Evolutionary conservation across 2,329 filamentous ascomycete species (phyloP).

Genomic region (Emericellopsis atlantica): DNA sequence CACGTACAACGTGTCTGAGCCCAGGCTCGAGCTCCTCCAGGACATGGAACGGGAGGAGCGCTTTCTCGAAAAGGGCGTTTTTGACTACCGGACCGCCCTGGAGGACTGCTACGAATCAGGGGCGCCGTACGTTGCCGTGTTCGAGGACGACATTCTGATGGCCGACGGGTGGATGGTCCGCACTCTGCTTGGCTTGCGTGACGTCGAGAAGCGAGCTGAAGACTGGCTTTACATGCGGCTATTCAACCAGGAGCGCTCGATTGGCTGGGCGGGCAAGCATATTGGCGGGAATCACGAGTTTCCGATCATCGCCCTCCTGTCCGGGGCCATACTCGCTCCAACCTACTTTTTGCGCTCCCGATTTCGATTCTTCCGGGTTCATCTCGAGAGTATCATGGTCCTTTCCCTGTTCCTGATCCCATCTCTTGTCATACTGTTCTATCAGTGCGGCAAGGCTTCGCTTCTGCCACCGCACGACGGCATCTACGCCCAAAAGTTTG

Average conservation of each 20-base stretch:
- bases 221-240: slow-evolving; percentile 60
- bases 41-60: background rate
- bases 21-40: background rate
- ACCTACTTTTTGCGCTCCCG: background rate
- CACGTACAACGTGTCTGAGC: background rate
- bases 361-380: background rate
- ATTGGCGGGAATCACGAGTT: slow-evolving; percentile 1
- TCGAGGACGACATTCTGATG: slow-evolving; percentile 60
- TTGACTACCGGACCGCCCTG: slow-evolving; percentile 3
- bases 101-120: slow-evolving; percentile 11
- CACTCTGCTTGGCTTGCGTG: slow-evolving; percentile 54
- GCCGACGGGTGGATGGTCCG: slow-evolving; percentile 82
- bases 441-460: slow-evolving; percentile 2
- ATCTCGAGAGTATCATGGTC: background rate
- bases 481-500: background rate
- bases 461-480: background rate
- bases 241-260: slow-evolving; percentile 32
- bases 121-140: slow-evolving; percentile 50
- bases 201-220: background rate
- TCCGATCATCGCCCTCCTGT: background rate
- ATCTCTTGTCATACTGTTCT: slow-evolving; percentile 1
- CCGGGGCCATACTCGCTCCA: background rate
- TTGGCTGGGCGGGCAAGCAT: background rate
- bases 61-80: slow-evolving; percentile 2
- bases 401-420: background rate